These are phyloP conservation scores for Mucor sp. DNA, from an alignment of 371 early-diverging fungal species.

Conservation along the genomic window DNA sequence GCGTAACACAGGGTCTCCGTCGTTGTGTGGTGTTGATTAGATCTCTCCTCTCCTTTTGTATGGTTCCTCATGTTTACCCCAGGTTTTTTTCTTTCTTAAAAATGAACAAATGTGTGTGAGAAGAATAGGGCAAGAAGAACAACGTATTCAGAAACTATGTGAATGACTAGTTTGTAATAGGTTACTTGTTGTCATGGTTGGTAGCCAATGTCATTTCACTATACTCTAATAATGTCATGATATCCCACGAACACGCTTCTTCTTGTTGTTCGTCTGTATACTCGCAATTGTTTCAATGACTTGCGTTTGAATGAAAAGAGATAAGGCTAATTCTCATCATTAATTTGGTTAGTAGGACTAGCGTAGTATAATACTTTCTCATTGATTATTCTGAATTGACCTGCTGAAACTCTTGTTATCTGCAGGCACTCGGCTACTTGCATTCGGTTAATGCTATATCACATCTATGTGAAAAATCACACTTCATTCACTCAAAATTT, in stretches of 20 bases:
- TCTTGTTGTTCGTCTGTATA: background rate
- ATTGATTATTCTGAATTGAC: too few relatives aligned
- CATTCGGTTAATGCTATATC: too few relatives aligned
- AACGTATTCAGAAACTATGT: background rate
- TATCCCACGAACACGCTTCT: background rate
- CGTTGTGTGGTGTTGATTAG: background rate
- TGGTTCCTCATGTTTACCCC: constrained; percentile 1
- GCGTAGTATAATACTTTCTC: too few relatives aligned
- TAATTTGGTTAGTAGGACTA: too few relatives aligned
- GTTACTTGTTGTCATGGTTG: background rate
- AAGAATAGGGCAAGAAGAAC: background rate
- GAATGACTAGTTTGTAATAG: background rate
- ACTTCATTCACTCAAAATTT: too few relatives aligned
- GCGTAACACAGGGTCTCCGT: background rate
- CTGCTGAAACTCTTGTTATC: too few relatives aligned
- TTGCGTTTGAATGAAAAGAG: too few relatives aligned
- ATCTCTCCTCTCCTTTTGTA: background rate
- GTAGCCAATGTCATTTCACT: background rate
- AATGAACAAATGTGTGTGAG: background rate
- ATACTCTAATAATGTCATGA: background rate
- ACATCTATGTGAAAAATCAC: too few relatives aligned
- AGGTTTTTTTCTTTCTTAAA: background rate
- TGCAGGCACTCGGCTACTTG: too few relatives aligned
- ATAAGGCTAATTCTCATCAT: too few relatives aligned
- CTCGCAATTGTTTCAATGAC: background rate